A percentile compares a stretch with the other conserved stretches of the same genome.
Evolutionary conservation across 805 yeast species (phyloP).

Genomic region (Brettanomyces sp.): DNA sequence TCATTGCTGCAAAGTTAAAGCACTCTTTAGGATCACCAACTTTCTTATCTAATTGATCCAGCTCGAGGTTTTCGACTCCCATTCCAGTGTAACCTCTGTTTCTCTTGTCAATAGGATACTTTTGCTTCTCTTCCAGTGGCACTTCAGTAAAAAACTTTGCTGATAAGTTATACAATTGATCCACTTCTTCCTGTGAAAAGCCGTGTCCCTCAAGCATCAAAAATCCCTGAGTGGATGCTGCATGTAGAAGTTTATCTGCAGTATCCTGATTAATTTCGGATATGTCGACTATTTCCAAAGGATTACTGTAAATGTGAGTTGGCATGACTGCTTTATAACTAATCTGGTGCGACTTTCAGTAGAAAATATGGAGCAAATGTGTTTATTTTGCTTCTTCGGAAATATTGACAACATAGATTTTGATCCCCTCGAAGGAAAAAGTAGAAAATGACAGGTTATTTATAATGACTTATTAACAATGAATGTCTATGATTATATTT

Average conservation of each 20-base stretch:
- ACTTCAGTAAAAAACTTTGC: slow-evolving; percentile 22
- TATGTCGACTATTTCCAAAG: slow-evolving; percentile 39
- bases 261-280: slow-evolving; percentile 21
- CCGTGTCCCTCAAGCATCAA: slow-evolving; percentile 45
- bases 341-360: no score
- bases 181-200: slow-evolving; percentile 34
- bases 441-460: no score
- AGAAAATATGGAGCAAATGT: no score
- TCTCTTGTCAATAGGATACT: slow-evolving; percentile 39
- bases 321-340: not conserved
- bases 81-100: slow-evolving; percentile 36
- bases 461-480: no score
- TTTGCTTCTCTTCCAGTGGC: slow-evolving; percentile 41
- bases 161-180: slow-evolving; percentile 15
- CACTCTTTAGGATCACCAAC: slow-evolving; percentile 45
- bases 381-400: no score
- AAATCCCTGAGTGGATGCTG: slow-evolving; percentile 43
- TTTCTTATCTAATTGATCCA: slow-evolving; percentile 23
- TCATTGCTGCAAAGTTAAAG: slow-evolving; percentile 52
- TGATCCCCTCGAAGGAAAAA: no score
- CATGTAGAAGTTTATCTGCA: slow-evolving; percentile 31
- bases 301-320: slow-evolving; percentile 19
- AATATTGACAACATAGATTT: no score
- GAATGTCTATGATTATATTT: no score
- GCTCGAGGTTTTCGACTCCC: slow-evolving; percentile 35